phyloP scores from a whole-genome alignment of 2,329 filamentous ascomycete genomes.

The Colletotrichum australisinense region DNA sequence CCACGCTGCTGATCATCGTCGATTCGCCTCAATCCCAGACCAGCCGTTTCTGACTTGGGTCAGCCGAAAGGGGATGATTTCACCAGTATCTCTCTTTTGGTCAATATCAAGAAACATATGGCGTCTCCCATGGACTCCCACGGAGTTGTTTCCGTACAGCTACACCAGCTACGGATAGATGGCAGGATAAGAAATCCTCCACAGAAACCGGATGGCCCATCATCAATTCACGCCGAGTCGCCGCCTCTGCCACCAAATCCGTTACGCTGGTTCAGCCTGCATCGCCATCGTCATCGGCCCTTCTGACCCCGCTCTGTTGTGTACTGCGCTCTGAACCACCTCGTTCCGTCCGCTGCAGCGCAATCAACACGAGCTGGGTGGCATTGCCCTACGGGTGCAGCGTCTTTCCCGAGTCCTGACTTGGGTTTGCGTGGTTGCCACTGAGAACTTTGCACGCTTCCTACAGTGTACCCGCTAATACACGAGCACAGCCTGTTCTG shows the following conservation, averaged over 20 bases:
- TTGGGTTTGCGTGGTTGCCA: neutral
- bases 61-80: too few species aligned
- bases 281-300: constrained; percentile 17
- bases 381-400: neutral
- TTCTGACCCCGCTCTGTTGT: neutral
- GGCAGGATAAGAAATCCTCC: neutral
- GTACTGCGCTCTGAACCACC: neutral
- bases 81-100: neutral
- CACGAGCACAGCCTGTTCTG: constrained; percentile 22
- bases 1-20: neutral
- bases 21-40: neutral
- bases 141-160: neutral
- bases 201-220: neutral
- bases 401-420: neutral
- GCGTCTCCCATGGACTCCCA: neutral
- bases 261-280: constrained; percentile 17
- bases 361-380: neutral
- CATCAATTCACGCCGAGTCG: neutral
- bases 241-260: neutral
- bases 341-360: neutral
- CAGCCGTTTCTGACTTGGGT: neutral
- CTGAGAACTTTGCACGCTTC: constrained; percentile 4
- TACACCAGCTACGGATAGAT: neutral
- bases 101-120: neutral
- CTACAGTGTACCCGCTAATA: constrained; percentile 12